Percentiles rank a stretch among this genome's conserved stretches.
These are phyloP conservation scores for Cytospora piceae DNA, from an alignment of 2,329 filamentous ascomycete genomes.

Conservation along the genomic window DNA sequence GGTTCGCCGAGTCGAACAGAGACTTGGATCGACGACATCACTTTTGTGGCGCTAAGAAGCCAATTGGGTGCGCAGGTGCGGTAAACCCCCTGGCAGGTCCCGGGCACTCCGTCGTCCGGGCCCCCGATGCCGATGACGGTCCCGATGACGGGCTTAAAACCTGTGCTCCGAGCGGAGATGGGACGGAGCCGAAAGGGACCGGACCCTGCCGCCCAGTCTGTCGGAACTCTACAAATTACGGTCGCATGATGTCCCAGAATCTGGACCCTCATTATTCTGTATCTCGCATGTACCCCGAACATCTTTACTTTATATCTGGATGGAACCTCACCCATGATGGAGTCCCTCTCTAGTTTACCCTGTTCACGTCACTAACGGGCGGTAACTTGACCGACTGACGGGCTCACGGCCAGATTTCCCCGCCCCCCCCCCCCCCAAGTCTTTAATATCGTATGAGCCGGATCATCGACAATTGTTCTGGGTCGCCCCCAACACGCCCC, in stretches of 20 bases:
- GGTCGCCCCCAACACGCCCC: no score
- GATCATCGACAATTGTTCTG: no score
- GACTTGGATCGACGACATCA: constrained; percentile 24
- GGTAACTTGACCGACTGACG: neutral
- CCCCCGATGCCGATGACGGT: neutral
- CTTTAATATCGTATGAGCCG: no score
- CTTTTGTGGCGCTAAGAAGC: constrained; percentile 2
- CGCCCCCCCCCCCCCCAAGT: no score
- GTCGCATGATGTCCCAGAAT: neutral
- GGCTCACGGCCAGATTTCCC: no score
- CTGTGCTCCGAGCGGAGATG: constrained; percentile 1
- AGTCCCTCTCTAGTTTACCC: no score
- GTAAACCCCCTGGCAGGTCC: neutral
- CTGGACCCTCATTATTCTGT: neutral
- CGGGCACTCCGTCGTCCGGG: neutral
- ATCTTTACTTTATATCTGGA: neutral
- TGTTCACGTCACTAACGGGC: no score
- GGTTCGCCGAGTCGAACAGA: constrained; percentile 1
- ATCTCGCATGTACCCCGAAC: neutral
- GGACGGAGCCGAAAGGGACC: constrained; percentile 14
- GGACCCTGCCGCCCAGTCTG: constrained; percentile 5
- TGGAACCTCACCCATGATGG: neutral
- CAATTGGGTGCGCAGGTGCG: neutral
- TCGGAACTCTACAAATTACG: neutral
- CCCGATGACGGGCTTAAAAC: neutral